Evolutionary conservation across 1,139 yeast genomes (phyloP), one percentile per base, ranked within the genome.

Genomic region (Yamadazyma conglobata): DNA sequence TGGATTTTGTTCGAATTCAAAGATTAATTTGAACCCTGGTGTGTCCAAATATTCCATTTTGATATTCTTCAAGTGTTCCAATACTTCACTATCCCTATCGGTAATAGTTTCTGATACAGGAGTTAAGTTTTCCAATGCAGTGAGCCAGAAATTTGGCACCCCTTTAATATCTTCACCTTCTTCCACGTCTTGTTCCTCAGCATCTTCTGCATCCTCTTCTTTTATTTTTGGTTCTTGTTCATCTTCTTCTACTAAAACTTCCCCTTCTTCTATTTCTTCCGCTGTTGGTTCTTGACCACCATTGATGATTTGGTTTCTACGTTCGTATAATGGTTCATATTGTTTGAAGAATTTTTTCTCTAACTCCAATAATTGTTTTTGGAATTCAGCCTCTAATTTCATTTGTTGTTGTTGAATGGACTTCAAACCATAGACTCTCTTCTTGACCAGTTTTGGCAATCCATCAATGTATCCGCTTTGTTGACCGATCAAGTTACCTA

Each of bases 61-160:
- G 45, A 91, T 71, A 54, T 93, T 91, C 24, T 57, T 58, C 47
- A 91, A 72, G 50, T 64, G 64, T 43, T 73, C 71, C 47, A 91
- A 73, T 10, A 89, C 93, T 52, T 85, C 96, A 33, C 84, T 76
- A 58, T 91, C 99, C 50, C 95, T 77, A 38, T 88, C 96, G 27
- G 93, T 78, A 48, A 93, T 85, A 43, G 88, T 79, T 44, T 88
- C 95, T 19, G 89, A 75, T 25, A 89, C 77, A 20, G 87, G 79
- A 16, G 81, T 77, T 47, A 91, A 68, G 63, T 89, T 91, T 58
- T 85, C 93, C 61, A 91, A 69, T 6, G 97, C 94, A 14, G 97
- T 91, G 50, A 89, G 72, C 99, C 99, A 91, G 70, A 91, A 91
- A 34, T 85, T 79, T 33, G 98, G 97, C 48, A 91, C 77, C 45